Base-by-base conservation (phyloP, 2,329 filamentous ascomycete genomes). In the Xylaria sp. region DNA sequence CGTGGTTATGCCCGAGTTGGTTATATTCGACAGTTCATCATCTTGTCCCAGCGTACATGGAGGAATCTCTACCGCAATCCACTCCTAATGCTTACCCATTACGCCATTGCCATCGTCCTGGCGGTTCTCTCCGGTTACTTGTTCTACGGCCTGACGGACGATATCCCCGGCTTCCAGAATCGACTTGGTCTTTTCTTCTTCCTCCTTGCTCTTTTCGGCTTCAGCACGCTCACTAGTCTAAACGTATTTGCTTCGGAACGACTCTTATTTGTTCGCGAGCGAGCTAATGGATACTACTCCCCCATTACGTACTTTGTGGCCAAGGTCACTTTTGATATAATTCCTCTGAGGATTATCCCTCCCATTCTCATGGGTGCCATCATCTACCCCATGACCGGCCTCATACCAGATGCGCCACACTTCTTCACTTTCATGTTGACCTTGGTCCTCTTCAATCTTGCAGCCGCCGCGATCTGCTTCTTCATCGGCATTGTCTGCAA, bases 151-250 rank as follows among this genome's bases (percentile, higher is more conserved):
- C 85, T 99, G 57, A 97, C 94, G 0, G 94, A 97, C 77, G 94
- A 99, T 77, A 97, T 99, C 74, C 92, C 93, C 70, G 96, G 97
- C 40, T 99, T 99, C 87, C 96, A 99, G 80, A 99, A 99, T 80
- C 90, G 96, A 23, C 90, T 99, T 5, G 96, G 96, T 71, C 88
- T 99, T 16, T 99, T 99, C 87, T 97, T 99, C 84, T 99, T 99
- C 84, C 86, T 99, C 40, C 87, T 99, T 1, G 94, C 96, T 0
- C 87, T 99, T 2, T 99, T 98, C 75, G 96, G 96, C 10, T 99
- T 99, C 84, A 97, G 93, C 80, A 98, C 95, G 0, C 85, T 99
- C 47, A 98, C 96, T 0, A 97, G 93, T 75, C 85, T 99, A 63
- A 97, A 92, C 35, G 95, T 98, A 12, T 99, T 99, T 80, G 94